A percentile compares a stretch with the other conserved stretches of the same genome.
phyloP scores from a whole-genome alignment of 768 basidiomycete genomes.

The Amanita fuliginea region DNA sequence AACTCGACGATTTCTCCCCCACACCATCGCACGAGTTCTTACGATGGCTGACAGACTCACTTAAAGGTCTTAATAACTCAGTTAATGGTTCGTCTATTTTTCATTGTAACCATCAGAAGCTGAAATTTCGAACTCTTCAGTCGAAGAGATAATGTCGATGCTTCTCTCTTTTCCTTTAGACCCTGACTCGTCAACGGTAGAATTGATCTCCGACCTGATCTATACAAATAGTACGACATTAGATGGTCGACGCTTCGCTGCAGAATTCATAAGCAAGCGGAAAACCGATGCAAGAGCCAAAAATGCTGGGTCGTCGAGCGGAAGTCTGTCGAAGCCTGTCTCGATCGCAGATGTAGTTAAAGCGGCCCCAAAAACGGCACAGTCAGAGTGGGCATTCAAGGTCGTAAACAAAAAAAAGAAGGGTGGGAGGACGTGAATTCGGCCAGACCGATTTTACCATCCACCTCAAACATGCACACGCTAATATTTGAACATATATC shows the following conservation, averaged over 20 bases:
- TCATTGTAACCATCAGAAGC: background rate
- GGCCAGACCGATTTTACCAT: background rate
- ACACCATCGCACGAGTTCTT: constrained; percentile 85
- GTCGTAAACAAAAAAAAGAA: constrained; percentile 96
- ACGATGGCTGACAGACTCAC: constrained; percentile 78
- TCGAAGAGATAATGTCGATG: constrained; percentile 96
- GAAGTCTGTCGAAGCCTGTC: constrained; percentile 39
- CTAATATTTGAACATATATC: constrained; percentile 4
- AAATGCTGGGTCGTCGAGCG: constrained; percentile 13
- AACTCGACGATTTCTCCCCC: constrained; percentile 50
- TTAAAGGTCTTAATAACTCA: constrained; percentile 65
- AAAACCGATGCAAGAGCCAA: constrained; percentile 56
- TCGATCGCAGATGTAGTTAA: constrained; percentile 90
- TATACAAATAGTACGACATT: constrained; percentile 92
- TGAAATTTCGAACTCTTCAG: constrained; percentile 27
- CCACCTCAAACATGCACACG: background rate
- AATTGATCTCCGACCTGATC: constrained; percentile 92
- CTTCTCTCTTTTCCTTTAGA: constrained; percentile 90
- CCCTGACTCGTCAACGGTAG: constrained; percentile 67
- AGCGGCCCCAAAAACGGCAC: constrained; percentile 65
- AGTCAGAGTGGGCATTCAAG: constrained; percentile 83
- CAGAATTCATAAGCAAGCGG: constrained; percentile 81
- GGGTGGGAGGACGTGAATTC: constrained; percentile 40
- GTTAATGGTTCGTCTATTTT: constrained; percentile 48
- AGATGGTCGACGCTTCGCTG: constrained; percentile 89